Evolutionary conservation across 768 basidiomycete genomes (phyloP).

Genomic region (Lactifluus pinguis): DNA sequence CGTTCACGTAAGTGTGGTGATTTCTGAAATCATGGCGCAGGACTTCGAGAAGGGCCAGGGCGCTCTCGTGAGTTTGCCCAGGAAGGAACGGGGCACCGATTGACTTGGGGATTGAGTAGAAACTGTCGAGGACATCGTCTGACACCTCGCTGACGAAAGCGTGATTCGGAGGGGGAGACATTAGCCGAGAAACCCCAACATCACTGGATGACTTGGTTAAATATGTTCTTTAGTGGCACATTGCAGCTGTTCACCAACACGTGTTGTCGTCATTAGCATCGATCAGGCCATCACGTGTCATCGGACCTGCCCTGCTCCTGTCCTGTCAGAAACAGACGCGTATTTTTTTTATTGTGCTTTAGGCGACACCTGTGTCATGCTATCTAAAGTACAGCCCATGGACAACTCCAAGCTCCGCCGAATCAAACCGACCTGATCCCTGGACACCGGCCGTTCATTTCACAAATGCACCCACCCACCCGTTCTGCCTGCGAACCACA

Average conservation of each 20-base stretch:
- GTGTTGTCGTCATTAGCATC: no score
- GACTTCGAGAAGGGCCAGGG: neutral
- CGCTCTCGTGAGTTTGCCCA: constrained; percentile 1
- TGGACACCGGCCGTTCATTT: neutral
- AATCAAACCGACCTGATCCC: neutral
- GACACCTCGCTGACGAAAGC: neutral
- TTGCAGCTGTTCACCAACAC: no score
- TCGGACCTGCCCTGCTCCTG: no score
- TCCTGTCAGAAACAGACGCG: no score
- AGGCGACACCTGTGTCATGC: no score
- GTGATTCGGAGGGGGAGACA: neutral
- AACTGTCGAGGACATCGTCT: neutral
- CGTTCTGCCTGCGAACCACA: constrained; percentile 41
- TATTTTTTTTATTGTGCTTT: no score
- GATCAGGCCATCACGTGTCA: no score
- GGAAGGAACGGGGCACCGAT: neutral
- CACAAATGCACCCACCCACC: constrained; percentile 14
- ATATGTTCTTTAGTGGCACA: no score
- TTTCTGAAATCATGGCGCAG: neutral
- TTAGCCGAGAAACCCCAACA: neutral
- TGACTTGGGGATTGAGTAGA: neutral
- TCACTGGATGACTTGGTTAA: no score
- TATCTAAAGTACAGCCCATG: no score
- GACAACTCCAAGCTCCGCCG: neutral
- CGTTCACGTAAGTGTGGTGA: neutral